Evolutionary conservation across 768 basidiomycete genomes (phyloP), one percentile per base, ranked within the genome.

Genomic region (Hypsizygus marmoreus): DNA sequence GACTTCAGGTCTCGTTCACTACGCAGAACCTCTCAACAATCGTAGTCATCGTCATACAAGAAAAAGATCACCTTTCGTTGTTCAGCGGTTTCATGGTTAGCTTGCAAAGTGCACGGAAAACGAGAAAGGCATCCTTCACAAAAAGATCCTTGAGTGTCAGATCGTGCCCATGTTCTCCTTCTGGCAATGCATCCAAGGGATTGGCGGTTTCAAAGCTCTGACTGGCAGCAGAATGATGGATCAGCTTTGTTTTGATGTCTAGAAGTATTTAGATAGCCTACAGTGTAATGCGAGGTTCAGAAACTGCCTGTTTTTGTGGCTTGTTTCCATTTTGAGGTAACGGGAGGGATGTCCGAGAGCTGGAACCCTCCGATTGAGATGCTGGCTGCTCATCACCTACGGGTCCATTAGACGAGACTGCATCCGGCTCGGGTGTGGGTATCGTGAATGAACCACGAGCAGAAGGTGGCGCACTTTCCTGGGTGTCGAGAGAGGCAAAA

Each of bases 81-180:
- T 91, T 90, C 36, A 99, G 71, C 9, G 95, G 90, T 65, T 98
- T 98, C 95, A 97, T 98, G 7, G 93, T 95, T 53, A 98, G 72
- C 63, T 98, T 98, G 73, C 97, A 98, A 9, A 99, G 74, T 0
- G 97, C 95, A 35, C 97, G 80, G 69, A 98, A 95, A 28, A 99
- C 95, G 50, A 99, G 79, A 73, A 97, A 99, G 0, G 97, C 94
- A 61, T 99, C 97, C 63, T 98, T 98, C 61, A 97, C 79, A 64
- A 94, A 95, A 44, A 97, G 69, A 55, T 99, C 95, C 41, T 89
- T 84, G n/a, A 78, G 74, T 14, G 84, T 82, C 44, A 94, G 71
- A 40, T 76, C 79, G 51, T 70, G 69, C 49, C 53, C 66, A 35
- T 58, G 61, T 11, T 63, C 67, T 14, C 54, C 56, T 51, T 74